A percentile compares a stretch with the other conserved stretches of the same genome.
These are phyloP conservation scores for Oldenlandia corymbosa DNA, from an alignment of 257 asterid genomes.

Conservation along the genomic window DNA sequence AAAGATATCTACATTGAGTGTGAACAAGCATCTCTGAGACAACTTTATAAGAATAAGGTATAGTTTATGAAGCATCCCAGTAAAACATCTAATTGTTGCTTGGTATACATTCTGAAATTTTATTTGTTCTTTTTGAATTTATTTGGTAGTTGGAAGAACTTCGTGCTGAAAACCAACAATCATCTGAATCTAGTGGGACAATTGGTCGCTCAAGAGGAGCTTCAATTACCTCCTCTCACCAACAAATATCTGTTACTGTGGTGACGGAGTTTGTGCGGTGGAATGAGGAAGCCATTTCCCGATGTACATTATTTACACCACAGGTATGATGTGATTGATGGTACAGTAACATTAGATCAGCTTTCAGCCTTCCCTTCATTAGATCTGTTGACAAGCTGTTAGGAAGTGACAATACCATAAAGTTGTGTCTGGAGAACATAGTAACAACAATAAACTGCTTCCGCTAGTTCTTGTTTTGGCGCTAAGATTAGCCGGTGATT, in stretches of 20 bases:
- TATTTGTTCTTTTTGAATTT: conserved; percentile 7
- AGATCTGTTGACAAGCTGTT: not conserved
- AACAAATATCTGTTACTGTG: conserved; percentile 87
- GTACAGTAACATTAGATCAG: not conserved
- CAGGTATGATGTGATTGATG: conserved; percentile 41
- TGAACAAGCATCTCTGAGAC: conserved; percentile 93
- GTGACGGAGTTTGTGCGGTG: conserved; percentile 97
- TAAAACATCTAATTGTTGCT: conserved; percentile 7
- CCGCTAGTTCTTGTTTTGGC: not conserved
- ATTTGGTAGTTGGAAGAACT: conserved; percentile 85
- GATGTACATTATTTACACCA: conserved; percentile 73
- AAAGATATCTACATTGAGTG: conserved; percentile 81
- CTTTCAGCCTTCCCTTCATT: not conserved
- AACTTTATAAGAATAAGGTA: conserved; percentile 88
- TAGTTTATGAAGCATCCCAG: conserved; percentile 15
- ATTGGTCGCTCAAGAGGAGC: conserved; percentile 98
- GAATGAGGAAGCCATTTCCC: conserved; percentile 95
- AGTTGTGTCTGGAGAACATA: not conserved
- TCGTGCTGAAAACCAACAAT: conserved; percentile 68
- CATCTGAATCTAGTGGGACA: conserved; percentile 76
- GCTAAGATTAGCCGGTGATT: not conserved
- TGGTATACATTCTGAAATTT: conserved; percentile 2
- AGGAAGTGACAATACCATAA: not conserved
- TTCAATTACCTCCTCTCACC: conserved; percentile 71
- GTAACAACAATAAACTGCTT: not conserved